Evolutionary conservation across 345 rosid species (phyloP).

Genomic region (Citrus sinensis): DVS_A1.0 CM039161.1:5992501-5993000

Average conservation of each 20-base stretch:
- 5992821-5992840: neutral
- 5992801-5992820: slow-evolving; percentile 40
- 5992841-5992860: neutral
- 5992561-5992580: neutral
- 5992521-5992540: neutral
- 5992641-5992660: neutral
- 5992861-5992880: slow-evolving; percentile 9
- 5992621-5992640: neutral
- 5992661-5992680: slow-evolving; percentile 47
- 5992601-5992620: neutral
- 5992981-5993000: slow-evolving; percentile 80
- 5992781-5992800: slow-evolving; percentile 60
- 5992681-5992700: slow-evolving; percentile 64
- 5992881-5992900: slow-evolving; percentile 46
- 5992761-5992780: slow-evolving; percentile 27
- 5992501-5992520: neutral
- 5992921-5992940: slow-evolving; percentile 68
- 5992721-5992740: slow-evolving; percentile 25
- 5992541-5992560: neutral
- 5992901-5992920: slow-evolving; percentile 79
- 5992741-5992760: neutral
- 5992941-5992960: slow-evolving; percentile 65
- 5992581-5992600: neutral
- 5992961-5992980: slow-evolving; percentile 83
- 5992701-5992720: slow-evolving; percentile 87